A percentile compares a stretch with the other conserved stretches of the same genome.
Evolutionary conservation across 495 filamentous ascomycete genomes (phyloP).

Genomic region (Jackrogersella multiformis): DNA sequence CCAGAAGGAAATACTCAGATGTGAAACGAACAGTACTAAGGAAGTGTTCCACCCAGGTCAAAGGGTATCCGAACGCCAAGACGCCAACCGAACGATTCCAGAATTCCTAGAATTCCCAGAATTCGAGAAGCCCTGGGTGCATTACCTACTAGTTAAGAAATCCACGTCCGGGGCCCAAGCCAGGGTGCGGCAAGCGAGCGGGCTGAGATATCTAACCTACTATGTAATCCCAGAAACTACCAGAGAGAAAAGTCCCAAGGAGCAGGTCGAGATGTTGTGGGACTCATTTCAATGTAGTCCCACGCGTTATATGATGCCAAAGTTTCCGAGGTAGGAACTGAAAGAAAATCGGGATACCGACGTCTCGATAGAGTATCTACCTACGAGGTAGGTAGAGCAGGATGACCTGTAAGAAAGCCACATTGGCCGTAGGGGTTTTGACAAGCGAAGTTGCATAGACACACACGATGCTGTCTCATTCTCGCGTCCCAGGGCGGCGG

Average conservation of each 20-base stretch:
- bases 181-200: constrained; percentile 32
- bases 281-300: constrained; percentile 34
- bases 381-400: constrained; percentile 13
- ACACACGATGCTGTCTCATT: constrained; percentile 40
- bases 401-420: constrained; percentile 31
- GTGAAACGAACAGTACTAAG: constrained; percentile 34
- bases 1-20: constrained; percentile 13
- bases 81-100: constrained; percentile 37
- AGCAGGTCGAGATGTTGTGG: constrained; percentile 24
- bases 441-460: constrained; percentile 48
- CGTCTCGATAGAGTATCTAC: constrained; percentile 14
- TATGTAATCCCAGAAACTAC: too few species aligned
- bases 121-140: neutral
- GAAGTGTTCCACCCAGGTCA: constrained; percentile 22
- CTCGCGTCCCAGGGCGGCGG: constrained; percentile 31
- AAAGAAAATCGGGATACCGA: constrained; percentile 23
- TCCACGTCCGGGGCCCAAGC: constrained; percentile 21
- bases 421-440: constrained; percentile 41
- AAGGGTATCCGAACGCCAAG: constrained; percentile 38
- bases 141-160: constrained; percentile 9
- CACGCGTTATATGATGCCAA: constrained; percentile 39
- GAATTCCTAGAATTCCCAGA: constrained; percentile 25
- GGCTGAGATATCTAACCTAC: too few species aligned
- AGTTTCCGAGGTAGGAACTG: constrained; percentile 12
- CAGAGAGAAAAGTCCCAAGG: constrained; percentile 13